These are phyloP conservation scores for Haematococcus sp. DNA, from an alignment of 139 green algal species.

Conservation along the genomic window DNA sequence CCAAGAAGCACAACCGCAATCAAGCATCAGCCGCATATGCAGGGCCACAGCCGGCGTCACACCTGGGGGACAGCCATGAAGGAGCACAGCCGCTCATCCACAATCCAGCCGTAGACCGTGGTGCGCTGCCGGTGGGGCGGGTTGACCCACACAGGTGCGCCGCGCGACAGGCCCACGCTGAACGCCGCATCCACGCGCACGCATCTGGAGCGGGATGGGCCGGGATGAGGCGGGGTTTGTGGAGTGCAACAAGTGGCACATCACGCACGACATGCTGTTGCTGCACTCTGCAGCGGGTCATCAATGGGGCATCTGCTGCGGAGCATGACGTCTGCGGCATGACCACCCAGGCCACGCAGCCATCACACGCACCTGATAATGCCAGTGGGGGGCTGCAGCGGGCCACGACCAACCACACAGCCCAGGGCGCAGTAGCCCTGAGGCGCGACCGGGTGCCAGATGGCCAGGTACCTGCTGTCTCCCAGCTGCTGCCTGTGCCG, in stretches of 20 bases:
- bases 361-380: constrained; percentile 12
- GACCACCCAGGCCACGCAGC: too few species aligned
- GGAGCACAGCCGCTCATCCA: constrained; percentile 56
- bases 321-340: too few species aligned
- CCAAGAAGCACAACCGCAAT: too few species aligned
- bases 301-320: too few species aligned
- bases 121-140: constrained; percentile 29
- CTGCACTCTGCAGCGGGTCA: too few species aligned
- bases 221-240: too few species aligned
- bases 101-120: constrained; percentile 45
- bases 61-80: constrained; percentile 40
- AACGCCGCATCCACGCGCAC: constrained; percentile 33
- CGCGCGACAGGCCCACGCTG: constrained; percentile 13
- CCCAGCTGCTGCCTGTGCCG: constrained; percentile 34
- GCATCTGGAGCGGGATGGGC: constrained; percentile 27
- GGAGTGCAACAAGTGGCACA: too few species aligned
- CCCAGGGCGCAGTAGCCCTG: constrained; percentile 84
- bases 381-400: constrained; percentile 5
- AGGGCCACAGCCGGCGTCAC: background rate
- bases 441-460: constrained; percentile 77
- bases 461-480: constrained; percentile 40
- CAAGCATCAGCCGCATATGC: background rate
- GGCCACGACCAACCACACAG: constrained; percentile 42
- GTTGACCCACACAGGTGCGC: constrained; percentile 18
- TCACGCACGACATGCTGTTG: too few species aligned